phyloP scores from a whole-genome alignment of 2,329 filamentous ascomycete genomes.

The Neonectria magnoliae region DNA sequence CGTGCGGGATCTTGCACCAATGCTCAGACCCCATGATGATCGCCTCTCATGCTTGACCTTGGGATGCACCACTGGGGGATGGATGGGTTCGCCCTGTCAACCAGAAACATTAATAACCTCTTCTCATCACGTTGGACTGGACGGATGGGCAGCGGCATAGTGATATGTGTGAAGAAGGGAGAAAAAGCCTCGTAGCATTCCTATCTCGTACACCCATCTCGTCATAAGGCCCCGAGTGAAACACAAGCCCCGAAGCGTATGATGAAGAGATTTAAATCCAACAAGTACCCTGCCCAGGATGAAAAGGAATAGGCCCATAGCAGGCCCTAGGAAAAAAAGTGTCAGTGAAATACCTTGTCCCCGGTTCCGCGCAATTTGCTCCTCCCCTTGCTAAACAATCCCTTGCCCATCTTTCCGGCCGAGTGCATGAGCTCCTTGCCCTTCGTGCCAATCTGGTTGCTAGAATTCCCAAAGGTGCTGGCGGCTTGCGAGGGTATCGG shows the following conservation, averaged over 20 bases:
- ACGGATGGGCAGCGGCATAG: conserved; percentile 41
- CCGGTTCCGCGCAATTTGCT: conserved; percentile 79
- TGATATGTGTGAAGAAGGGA: conserved; percentile 40
- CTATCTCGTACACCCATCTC: conserved; percentile 53
- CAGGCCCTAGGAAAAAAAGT: conserved; percentile 48
- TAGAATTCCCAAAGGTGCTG: conserved; percentile 62
- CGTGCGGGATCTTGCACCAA: conserved; percentile 47
- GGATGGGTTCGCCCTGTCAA: conserved; percentile 50
- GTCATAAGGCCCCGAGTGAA: conserved; percentile 47
- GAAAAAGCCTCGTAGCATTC: conserved; percentile 52
- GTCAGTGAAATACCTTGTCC: conserved; percentile 89
- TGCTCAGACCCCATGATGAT: conserved; percentile 56
- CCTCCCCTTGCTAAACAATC: conserved; percentile 89
- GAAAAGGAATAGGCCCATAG: conserved; percentile 42
- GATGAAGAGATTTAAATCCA: conserved; percentile 44
- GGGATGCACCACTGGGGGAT: conserved; percentile 48
- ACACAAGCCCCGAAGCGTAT: conserved; percentile 43
- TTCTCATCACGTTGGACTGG: conserved; percentile 43
- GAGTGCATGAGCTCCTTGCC: conserved; percentile 90
- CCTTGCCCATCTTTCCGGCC: conserved; percentile 90
- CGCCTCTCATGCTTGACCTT: conserved; percentile 53
- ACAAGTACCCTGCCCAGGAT: conserved; percentile 39
- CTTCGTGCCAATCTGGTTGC: conserved; percentile 78
- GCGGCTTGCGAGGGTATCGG: conserved; percentile 53
- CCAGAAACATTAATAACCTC: conserved; percentile 50